Base-by-base conservation (phyloP, 805 yeast species). In the Scheffersomyces ergatensis region DNA sequence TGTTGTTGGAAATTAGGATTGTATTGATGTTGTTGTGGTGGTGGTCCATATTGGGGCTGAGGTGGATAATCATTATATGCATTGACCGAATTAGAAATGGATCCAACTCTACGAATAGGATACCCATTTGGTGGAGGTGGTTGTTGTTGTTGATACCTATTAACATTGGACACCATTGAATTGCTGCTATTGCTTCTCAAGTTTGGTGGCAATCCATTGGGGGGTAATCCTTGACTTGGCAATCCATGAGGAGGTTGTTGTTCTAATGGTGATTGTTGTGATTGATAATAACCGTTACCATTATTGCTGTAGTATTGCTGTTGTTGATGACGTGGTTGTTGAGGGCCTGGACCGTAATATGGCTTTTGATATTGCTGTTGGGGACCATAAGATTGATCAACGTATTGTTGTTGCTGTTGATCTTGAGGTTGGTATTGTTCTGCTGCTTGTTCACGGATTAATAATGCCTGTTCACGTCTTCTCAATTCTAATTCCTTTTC, bases 171-270 rank as follows among this genome's bases (percentile, higher is more conserved):
- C 6, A 41, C 44, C 46, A 50, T 51, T 19, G 54, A 46, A 33
- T 44, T 48, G 9, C 24, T 21, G 20, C 26, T 27, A 30, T 19
- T 35, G 8, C 51, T 44, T 42, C 63, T 51, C 34, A 55, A 51
- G 29, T 54, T 53, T 11, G 61, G 50, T 7, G 65, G 60, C 31
- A 57, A 50, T 27, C 51, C 47, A 39, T 53, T 51, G 8, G 43
- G 50, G 2, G 61, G 56, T 39, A 53, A 40, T 2, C 66, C 71
- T 31, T 55, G 55, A 11, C 57, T 37, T 14, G 66, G 64, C 34
- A 59, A 50, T 7, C 66, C 67, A 29, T 62, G 63, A 4, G 61
- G 66, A 5, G 60, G 65, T 14, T 48, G 50, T 42, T 59, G 67
- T 38, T 63, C 67, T 37, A 42, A 21, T 25, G 49, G 50, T n/a